A percentile compares a stretch with the other conserved stretches of the same genome.
phyloP scores from a whole-genome alignment of 306 rosid species.

The Cucurbita maxima region DNA sequence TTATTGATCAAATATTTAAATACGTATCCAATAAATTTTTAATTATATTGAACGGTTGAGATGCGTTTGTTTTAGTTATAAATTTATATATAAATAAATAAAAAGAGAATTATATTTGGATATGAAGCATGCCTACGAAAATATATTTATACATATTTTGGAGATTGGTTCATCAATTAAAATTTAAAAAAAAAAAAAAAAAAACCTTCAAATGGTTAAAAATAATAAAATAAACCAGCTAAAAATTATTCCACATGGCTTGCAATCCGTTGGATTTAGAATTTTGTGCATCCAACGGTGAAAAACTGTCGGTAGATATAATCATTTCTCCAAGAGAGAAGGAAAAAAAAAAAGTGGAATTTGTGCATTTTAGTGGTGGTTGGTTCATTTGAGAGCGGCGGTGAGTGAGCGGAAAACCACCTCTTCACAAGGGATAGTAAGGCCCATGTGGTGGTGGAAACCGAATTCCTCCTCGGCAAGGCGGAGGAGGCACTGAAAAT shows the following conservation, averaged over 20 bases:
- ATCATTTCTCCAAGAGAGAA: background rate
- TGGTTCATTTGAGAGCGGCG: constrained; percentile 33
- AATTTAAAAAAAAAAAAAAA: background rate
- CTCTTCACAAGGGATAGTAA: constrained; percentile 88
- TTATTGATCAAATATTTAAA: no score
- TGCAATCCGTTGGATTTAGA: no score
- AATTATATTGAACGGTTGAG: no score
- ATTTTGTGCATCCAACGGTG: no score
- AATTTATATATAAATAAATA: no score
- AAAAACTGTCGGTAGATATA: no score
- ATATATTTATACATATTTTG: background rate
- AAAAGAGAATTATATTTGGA: no score
- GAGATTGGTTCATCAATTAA: background rate
- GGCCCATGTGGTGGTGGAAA: constrained; percentile 84
- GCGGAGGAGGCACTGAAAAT: constrained; percentile 71
- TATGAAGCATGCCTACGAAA: no score
- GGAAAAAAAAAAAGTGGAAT: background rate
- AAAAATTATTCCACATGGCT: no score
- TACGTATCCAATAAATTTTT: no score
- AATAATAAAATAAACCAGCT: no score
- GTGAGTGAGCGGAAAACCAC: constrained; percentile 56
- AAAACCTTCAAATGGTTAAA: background rate
- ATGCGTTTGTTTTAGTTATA: no score
- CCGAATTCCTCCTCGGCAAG: constrained; percentile 95
- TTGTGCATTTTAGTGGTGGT: background rate